phyloP scores from a whole-genome alignment of 2,329 filamentous ascomycete species.

The Westerdykella sp. region DNA sequence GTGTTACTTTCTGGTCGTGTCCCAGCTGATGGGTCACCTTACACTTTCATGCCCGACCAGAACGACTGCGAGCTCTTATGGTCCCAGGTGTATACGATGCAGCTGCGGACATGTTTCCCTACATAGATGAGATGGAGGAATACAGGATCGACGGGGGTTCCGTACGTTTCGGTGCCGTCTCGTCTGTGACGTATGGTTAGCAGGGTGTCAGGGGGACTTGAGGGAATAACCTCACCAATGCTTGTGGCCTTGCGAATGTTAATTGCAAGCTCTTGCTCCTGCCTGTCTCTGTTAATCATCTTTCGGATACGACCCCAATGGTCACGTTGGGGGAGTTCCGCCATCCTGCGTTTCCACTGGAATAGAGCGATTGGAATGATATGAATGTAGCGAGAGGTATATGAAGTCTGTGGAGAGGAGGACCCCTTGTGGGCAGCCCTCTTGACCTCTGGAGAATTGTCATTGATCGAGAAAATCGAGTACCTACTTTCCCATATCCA shows the following conservation, averaged over 20 bases:
- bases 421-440: too few species aligned
- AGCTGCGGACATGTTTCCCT: constrained; percentile 93
- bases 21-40: constrained; percentile 33
- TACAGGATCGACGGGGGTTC: constrained; percentile 5
- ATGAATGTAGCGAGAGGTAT: neutral
- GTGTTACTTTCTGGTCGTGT: neutral
- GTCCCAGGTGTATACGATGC: constrained; percentile 99
- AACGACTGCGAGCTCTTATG: constrained; percentile 93
- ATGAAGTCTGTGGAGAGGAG: neutral
- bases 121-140: constrained; percentile 25
- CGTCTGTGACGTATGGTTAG: constrained; percentile 41
- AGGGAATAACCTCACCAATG: constrained; percentile 42
- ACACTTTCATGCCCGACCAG: constrained; percentile 99
- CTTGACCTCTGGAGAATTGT: neutral
- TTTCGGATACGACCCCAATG: neutral
- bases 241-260: constrained; percentile 64
- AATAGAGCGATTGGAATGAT: neutral
- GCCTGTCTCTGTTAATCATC: constrained; percentile 32
- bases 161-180: constrained; percentile 61
- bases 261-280: constrained; percentile 58
- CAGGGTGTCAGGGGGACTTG: constrained; percentile 4
- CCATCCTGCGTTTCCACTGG: neutral
- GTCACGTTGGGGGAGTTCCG: neutral
- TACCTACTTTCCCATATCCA: constrained; percentile 57
- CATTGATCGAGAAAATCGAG: neutral